phyloP scores from a whole-genome alignment of 116 monocot species.

The Iris pallida region DNA sequence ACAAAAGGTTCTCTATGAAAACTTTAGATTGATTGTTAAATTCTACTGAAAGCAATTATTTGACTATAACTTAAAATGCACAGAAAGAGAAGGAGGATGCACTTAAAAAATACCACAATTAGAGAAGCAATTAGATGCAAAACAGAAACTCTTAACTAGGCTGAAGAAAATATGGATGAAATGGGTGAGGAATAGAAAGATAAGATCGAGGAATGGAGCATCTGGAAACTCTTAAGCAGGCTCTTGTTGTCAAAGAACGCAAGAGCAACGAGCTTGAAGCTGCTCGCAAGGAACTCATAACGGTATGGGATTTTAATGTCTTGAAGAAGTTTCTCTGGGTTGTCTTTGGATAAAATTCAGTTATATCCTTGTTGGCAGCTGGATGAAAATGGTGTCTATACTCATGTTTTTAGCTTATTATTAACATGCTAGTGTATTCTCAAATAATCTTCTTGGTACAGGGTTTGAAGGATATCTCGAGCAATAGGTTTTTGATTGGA shows the following conservation, averaged over 20 bases:
- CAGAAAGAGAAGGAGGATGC: conserved; percentile 83
- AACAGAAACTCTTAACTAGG: conserved; percentile 64
- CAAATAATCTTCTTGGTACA: conserved; percentile 9
- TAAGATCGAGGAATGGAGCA: conserved; percentile 64
- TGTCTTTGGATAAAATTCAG: not conserved
- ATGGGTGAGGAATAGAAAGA: conserved; percentile 46
- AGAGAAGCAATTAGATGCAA: conserved; percentile 80
- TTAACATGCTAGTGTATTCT: not conserved
- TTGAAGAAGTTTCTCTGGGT: too few species aligned
- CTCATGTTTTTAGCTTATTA: not conserved
- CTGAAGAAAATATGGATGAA: conserved; percentile 48
- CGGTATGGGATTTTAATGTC: conserved; percentile 14
- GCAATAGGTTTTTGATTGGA: conserved; percentile 29
- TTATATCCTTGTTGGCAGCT: not conserved
- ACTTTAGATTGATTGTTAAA: not conserved
- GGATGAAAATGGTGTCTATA: not conserved
- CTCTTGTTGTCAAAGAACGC: conserved; percentile 59
- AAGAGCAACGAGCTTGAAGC: conserved; percentile 68
- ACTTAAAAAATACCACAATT: conserved; percentile 52
- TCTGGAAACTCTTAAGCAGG: conserved; percentile 49
- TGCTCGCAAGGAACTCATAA: conserved; percentile 59
- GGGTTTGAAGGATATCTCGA: conserved; percentile 39
- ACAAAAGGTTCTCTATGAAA: conserved; percentile 29
- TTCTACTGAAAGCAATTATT: not conserved
- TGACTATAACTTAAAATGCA: not conserved